Evolutionary conservation across 768 basidiomycete species (phyloP).

Genomic region (Guyanaporus albipodus): DNA sequence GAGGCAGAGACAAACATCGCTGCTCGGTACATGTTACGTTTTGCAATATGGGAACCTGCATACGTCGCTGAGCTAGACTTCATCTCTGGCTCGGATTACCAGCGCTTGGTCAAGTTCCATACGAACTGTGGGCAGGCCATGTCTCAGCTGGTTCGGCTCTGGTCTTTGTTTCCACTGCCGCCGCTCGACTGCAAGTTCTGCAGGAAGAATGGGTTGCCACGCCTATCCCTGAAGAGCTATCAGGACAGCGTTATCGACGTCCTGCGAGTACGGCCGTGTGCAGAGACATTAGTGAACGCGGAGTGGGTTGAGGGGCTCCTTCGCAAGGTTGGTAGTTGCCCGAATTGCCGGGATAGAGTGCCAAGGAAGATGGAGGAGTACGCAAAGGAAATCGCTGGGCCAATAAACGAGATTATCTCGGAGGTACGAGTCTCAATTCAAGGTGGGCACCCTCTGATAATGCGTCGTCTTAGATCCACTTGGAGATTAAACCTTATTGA

Average conservation of each 20-base stretch:
- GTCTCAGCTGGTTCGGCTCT: slow-evolving; percentile 31
- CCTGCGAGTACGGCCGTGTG: slow-evolving; percentile 31
- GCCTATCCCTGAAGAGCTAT: slow-evolving; percentile 29
- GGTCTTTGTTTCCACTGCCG: slow-evolving; percentile 30
- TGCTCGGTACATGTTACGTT: slow-evolving; percentile 34
- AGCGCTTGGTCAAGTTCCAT: slow-evolving; percentile 36
- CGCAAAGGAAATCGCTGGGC: slow-evolving; percentile 24
- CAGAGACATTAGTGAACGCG: slow-evolving; percentile 26
- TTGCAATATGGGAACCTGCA: slow-evolving; percentile 32
- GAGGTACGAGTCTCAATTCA: slow-evolving; percentile 18
- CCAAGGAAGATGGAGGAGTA: slow-evolving; percentile 31
- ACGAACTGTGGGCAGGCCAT: slow-evolving; percentile 33
- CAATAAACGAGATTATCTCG: slow-evolving; percentile 27
- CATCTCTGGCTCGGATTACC: slow-evolving; percentile 36
- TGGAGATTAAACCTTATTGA: slow-evolving; percentile 29
- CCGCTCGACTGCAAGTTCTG: slow-evolving; percentile 33
- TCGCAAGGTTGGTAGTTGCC: slow-evolving; percentile 30
- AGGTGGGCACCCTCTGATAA: background rate
- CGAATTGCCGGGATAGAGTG: slow-evolving; percentile 27
- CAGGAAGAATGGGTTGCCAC: slow-evolving; percentile 34
- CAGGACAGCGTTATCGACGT: slow-evolving; percentile 34
- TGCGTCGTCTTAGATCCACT: slow-evolving; percentile 15
- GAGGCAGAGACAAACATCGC: slow-evolving; percentile 35
- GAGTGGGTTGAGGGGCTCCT: slow-evolving; percentile 32
- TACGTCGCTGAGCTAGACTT: slow-evolving; percentile 35